These are phyloP conservation scores for Botrytis fabae DNA, from an alignment of 2,329 filamentous ascomycete genomes.

Conservation along the genomic window DNA sequence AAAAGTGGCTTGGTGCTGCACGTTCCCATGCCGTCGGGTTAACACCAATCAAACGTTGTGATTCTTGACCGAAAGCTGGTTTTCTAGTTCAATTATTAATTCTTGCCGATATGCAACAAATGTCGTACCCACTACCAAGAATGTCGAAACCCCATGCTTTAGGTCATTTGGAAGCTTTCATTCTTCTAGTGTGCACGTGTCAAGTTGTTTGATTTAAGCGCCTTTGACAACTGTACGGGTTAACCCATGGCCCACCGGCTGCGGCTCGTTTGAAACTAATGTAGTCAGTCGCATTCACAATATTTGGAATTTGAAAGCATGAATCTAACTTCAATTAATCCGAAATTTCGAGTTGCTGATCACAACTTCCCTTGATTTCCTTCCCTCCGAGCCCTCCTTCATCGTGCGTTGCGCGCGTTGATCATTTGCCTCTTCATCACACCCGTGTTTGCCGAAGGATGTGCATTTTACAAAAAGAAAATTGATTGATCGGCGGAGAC, in stretches of 20 bases:
- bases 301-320: conserved; percentile 12
- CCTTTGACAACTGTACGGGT: not conserved
- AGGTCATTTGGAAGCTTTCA: conserved; percentile 1
- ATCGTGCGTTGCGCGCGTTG: not conserved
- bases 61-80: not conserved
- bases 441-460: conserved; percentile 17
- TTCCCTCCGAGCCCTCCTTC: not conserved
- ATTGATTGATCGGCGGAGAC: conserved; percentile 7
- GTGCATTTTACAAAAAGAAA: not conserved
- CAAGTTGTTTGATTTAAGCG: not conserved
- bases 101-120: not conserved
- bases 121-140: not conserved
- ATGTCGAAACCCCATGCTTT: not conserved
- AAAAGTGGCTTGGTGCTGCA: conserved; percentile 5
- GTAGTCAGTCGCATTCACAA: not conserved
- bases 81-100: not conserved
- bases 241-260: not conserved
- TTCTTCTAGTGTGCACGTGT: not conserved
- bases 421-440: not conserved
- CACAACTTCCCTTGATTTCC: not conserved
- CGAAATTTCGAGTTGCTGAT: conserved; percentile 3
- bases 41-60: not conserved
- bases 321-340: not conserved
- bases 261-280: not conserved
- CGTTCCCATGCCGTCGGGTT: not conserved